Evolutionary conservation across 805 yeast genomes (phyloP).

Genomic region (Sungouiozyma intestinalis): DNA sequence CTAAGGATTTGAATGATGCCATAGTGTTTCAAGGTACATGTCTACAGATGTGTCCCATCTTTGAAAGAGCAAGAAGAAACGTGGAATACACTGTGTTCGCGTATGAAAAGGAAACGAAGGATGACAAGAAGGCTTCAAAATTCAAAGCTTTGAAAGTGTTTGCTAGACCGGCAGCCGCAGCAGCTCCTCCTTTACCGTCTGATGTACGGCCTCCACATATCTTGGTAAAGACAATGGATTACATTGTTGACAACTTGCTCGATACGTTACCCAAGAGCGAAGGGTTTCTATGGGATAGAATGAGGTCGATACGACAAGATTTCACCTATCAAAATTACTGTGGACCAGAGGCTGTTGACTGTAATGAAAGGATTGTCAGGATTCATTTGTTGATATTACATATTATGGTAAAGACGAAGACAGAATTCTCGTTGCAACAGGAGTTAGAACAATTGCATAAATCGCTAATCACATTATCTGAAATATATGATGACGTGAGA

Average conservation of each 20-base stretch:
- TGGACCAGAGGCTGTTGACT: conserved; percentile 88
- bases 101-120: conserved; percentile 55
- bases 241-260: conserved; percentile 54
- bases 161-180: conserved; percentile 96
- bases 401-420: conserved; percentile 63
- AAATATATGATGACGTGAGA: conserved; percentile 74
- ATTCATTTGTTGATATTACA: conserved; percentile 77
- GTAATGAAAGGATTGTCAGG: conserved; percentile 84
- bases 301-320: conserved; percentile 92
- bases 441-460: conserved; percentile 91
- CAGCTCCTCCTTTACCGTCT: conserved; percentile 94
- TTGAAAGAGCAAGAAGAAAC: conserved; percentile 80
- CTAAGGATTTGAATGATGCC: conserved; percentile 81
- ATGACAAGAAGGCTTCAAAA: conserved; percentile 46
- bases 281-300: conserved; percentile 92
- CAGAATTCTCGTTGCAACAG: conserved; percentile 85
- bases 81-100: conserved; percentile 78
- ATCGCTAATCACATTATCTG: conserved; percentile 77
- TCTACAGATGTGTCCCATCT: conserved; percentile 87
- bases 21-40: conserved; percentile 83
- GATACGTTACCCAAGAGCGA: conserved; percentile 73
- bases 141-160: conserved; percentile 76
- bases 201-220: conserved; percentile 92
- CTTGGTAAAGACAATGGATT: conserved; percentile 54
- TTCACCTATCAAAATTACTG: conserved; percentile 89